phyloP scores from a whole-genome alignment of 1,284 basidiomycete species.

The Ganoderma multipileum region DNA sequence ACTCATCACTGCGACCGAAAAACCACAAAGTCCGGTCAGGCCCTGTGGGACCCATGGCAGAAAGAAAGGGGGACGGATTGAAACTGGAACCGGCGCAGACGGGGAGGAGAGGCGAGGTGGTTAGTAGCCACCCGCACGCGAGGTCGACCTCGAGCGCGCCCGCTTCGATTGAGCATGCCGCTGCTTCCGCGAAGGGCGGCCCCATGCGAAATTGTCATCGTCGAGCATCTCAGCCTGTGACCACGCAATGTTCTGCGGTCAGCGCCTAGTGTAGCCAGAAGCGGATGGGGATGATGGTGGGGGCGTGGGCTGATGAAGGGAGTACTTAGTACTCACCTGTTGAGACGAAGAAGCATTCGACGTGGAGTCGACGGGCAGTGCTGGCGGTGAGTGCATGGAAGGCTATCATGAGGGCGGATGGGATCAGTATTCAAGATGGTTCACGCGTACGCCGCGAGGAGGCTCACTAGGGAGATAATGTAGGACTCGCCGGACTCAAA shows the following conservation, averaged over 20 bases:
- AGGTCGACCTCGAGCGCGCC: neutral
- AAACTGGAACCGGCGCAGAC: neutral
- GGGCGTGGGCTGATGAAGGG: neutral
- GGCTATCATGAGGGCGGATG: neutral
- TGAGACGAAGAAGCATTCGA: conserved; percentile 3
- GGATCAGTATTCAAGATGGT: neutral
- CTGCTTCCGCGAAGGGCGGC: conserved; percentile 21
- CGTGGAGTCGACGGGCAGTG: neutral
- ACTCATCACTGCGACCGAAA: neutral
- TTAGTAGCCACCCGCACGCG: neutral
- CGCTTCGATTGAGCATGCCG: neutral
- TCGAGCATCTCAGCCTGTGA: conserved; percentile 37
- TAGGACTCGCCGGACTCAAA: conserved; percentile 23
- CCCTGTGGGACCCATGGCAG: neutral
- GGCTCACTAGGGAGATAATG: conserved; percentile 26
- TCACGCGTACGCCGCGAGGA: neutral
- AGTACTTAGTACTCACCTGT: conserved; percentile 8
- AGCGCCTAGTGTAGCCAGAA: conserved; percentile 2
- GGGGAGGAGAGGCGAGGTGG: neutral
- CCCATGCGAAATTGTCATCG: conserved; percentile 37
- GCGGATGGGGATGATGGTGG: neutral
- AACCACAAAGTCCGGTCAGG: neutral
- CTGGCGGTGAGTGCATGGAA: conserved; percentile 7
- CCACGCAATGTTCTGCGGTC: conserved; percentile 5
- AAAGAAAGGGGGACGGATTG: neutral